Evolutionary conservation across 2,329 filamentous ascomycete genomes (phyloP).

Genomic region (Hymenoscyphus fructigenus): DNA sequence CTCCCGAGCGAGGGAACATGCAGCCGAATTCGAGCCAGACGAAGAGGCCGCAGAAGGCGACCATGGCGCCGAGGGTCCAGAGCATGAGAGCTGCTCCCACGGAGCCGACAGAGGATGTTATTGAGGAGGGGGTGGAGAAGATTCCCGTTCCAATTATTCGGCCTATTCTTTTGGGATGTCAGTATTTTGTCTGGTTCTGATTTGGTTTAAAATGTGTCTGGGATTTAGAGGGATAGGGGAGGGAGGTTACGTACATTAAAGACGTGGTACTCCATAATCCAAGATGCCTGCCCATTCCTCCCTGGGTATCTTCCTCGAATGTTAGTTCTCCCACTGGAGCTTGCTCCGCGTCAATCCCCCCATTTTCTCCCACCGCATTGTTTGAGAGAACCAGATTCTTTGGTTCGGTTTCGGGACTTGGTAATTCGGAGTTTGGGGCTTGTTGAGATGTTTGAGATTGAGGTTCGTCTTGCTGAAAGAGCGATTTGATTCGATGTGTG

Average conservation of each 20-base stretch:
- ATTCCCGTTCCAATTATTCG: background rate
- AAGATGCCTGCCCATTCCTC: constrained; percentile 24
- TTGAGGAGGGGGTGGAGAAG: constrained; percentile 38
- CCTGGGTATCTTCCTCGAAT: constrained; percentile 21
- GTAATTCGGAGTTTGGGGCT: background rate
- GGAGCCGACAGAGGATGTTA: constrained; percentile 51
- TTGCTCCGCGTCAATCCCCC: background rate
- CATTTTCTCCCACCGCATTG: background rate
- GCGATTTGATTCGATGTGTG: background rate
- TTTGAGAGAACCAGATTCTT: background rate
- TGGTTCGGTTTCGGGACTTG: background rate
- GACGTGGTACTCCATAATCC: constrained; percentile 23
- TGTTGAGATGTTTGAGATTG: background rate
- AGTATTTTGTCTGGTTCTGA: background rate
- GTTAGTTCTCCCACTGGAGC: constrained; percentile 15
- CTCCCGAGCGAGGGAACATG: constrained; percentile 46
- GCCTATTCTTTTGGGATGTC: background rate
- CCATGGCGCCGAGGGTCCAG: constrained; percentile 50
- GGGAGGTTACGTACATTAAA: constrained; percentile 16
- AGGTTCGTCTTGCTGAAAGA: background rate
- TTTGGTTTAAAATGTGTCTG: background rate
- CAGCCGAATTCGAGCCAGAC: constrained; percentile 48
- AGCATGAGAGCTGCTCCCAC: constrained; percentile 53
- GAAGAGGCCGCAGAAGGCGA: constrained; percentile 44
- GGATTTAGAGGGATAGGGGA: background rate